Evolutionary conservation across 2,329 filamentous ascomycete genomes (phyloP).

Genomic region (Ceratocystis albifundus): DNA sequence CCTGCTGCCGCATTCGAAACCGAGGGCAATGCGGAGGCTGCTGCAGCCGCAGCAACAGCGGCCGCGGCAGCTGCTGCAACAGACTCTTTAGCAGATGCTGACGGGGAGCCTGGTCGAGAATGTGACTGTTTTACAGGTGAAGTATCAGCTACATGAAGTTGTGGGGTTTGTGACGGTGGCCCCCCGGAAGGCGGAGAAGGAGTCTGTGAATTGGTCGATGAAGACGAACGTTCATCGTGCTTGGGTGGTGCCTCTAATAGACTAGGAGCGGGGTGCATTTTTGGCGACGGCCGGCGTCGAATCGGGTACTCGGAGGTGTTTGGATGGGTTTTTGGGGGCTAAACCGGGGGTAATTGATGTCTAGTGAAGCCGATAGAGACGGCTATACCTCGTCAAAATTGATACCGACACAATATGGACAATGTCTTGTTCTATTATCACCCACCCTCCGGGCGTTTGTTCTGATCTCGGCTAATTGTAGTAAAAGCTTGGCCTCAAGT

Average conservation of each 20-base stretch:
- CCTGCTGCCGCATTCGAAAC: not conserved
- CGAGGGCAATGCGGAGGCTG: not conserved
- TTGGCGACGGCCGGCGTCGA: conserved; percentile 9
- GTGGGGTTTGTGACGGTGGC: conserved; percentile 12
- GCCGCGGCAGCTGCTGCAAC: not conserved
- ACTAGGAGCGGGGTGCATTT: conserved; percentile 34
- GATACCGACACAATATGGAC: too few species aligned
- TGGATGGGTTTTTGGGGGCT: not conserved
- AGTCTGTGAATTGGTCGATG: conserved; percentile 19
- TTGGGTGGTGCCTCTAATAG: conserved; percentile 30
- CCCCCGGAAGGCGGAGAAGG: conserved; percentile 13
- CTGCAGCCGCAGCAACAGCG: not conserved
- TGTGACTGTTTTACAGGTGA: conserved; percentile 23
- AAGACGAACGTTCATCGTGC: conserved; percentile 26
- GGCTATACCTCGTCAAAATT: too few species aligned
- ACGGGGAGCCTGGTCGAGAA: not conserved
- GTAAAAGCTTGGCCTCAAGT: not conserved
- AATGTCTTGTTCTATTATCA: too few species aligned
- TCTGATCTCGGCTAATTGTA: not conserved
- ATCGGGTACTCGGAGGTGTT: not conserved
- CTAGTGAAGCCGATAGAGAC: too few species aligned
- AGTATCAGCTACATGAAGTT: conserved; percentile 26
- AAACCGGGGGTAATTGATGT: too few species aligned
- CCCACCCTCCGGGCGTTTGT: too few species aligned
- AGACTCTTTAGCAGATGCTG: not conserved